phyloP scores from a whole-genome alignment of 208 protist species.

The Trypanosoma melophagium region DNA sequence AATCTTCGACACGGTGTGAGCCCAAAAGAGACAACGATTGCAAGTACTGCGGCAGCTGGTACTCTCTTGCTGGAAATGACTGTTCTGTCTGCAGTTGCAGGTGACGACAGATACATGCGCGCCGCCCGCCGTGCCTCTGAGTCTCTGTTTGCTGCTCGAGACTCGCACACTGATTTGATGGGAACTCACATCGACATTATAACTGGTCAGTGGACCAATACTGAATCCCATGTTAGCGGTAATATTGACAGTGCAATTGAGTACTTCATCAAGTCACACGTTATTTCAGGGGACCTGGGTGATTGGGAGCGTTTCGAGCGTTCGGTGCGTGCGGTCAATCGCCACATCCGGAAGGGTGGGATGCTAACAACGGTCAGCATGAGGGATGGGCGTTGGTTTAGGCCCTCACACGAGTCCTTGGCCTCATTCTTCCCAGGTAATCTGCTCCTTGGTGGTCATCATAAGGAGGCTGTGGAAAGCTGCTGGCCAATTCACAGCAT shows the following conservation, averaged over 20 bases:
- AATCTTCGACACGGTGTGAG: conserved; percentile 75
- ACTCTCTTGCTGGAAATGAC: conserved; percentile 66
- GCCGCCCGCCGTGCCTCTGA: conserved; percentile 34
- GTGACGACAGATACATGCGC: conserved; percentile 37
- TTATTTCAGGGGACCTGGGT: conserved; percentile 53
- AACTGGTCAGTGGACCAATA: conserved; percentile 29
- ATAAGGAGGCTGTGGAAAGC: conserved; percentile 46
- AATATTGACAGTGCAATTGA: conserved; percentile 82
- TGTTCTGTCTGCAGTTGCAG: conserved; percentile 41
- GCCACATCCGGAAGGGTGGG: conserved; percentile 29
- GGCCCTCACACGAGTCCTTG: conserved; percentile 51
- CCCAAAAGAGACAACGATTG: conserved; percentile 43
- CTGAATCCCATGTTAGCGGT: conserved; percentile 51
- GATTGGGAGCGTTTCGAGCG: conserved; percentile 53
- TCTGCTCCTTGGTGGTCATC: conserved; percentile 59
- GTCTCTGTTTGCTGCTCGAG: conserved; percentile 35
- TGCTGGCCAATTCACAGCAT: conserved; percentile 56
- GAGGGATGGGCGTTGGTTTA: conserved; percentile 21
- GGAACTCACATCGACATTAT: conserved; percentile 51
- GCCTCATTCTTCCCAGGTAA: conserved; percentile 81
- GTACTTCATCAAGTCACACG: conserved; percentile 83
- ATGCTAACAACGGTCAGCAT: conserved; percentile 68
- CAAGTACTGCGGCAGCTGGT: conserved; percentile 52
- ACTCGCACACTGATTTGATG: conserved; percentile 29
- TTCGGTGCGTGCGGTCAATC: conserved; percentile 16